Percentiles rank a stretch among this genome's conserved stretches.
Evolutionary conservation across 1,284 basidiomycete genomes (phyloP).

Genomic region (Tausonia pullulans): DNA sequence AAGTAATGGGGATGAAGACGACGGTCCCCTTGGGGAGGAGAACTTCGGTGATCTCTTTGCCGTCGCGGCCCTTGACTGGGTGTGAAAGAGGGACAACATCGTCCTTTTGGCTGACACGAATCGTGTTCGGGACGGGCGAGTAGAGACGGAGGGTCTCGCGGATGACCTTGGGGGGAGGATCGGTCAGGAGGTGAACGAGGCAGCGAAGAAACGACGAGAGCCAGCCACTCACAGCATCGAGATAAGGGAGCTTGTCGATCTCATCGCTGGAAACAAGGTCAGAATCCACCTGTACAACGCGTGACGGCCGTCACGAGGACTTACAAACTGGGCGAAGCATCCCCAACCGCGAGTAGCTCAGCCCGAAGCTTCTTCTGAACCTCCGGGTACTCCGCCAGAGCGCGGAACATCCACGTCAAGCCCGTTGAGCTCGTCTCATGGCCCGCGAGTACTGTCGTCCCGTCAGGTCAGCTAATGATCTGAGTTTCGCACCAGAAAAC

Average conservation of each 20-base stretch:
- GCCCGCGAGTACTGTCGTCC: slow-evolving; percentile 39
- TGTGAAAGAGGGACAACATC: slow-evolving; percentile 49
- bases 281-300: neutral
- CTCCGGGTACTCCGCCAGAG: slow-evolving; percentile 45
- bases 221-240: slow-evolving; percentile 39
- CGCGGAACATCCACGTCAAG: slow-evolving; percentile 60
- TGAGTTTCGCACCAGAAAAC: neutral
- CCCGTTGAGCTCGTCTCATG: slow-evolving; percentile 67
- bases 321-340: slow-evolving; percentile 31
- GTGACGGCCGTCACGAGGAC: slow-evolving; percentile 4
- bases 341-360: slow-evolving; percentile 39
- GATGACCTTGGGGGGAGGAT: slow-evolving; percentile 34
- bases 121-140: slow-evolving; percentile 48
- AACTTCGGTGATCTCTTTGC: slow-evolving; percentile 30
- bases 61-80: slow-evolving; percentile 33
- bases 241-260: slow-evolving; percentile 41
- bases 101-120: slow-evolving; percentile 44
- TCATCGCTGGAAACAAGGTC: slow-evolving; percentile 28
- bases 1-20: slow-evolving; percentile 29
- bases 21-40: slow-evolving; percentile 27
- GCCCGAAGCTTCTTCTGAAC: slow-evolving; percentile 49
- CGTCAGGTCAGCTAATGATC: neutral
- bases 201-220: neutral
- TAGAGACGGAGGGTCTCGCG: slow-evolving; percentile 56
- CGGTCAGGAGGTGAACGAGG: neutral